Conservation (phyloP, 305 asterid genomes). For the Fraxinus baroniana region DNA sequence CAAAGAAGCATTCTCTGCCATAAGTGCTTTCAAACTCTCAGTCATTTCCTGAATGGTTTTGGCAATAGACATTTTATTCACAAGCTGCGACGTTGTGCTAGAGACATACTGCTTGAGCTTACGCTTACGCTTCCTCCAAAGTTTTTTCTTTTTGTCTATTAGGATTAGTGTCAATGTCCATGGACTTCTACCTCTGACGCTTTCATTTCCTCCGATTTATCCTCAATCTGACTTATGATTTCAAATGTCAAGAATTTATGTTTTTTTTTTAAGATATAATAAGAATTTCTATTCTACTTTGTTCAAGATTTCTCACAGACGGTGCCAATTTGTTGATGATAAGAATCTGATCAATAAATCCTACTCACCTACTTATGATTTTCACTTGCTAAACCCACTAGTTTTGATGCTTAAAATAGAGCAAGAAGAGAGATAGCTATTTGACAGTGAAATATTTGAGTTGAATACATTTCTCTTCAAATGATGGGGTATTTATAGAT, state of each 20-base stretch:
- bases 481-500: no score
- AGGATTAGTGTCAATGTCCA: neutral
- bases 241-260: neutral
- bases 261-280: neutral
- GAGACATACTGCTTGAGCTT: neutral
- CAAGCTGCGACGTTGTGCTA: neutral
- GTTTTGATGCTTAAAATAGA: no score
- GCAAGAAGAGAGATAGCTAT: no score
- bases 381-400: neutral
- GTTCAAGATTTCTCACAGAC: neutral
- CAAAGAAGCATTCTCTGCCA: no score
- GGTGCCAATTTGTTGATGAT: no score
- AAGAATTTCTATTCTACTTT: no score
- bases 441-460: no score
- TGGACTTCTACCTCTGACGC: neutral
- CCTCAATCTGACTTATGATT: neutral
- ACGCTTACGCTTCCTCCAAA: no score
- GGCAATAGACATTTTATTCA: neutral
- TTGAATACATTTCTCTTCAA: no score
- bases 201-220: neutral
- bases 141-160: no score
- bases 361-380: neutral
- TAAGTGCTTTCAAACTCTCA: neutral
- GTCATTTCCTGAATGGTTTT: no score
- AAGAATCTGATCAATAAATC: neutral